These are phyloP conservation scores for Boletus tomentosulus DNA, from an alignment of 768 basidiomycete genomes.

Conservation along the genomic window DNA sequence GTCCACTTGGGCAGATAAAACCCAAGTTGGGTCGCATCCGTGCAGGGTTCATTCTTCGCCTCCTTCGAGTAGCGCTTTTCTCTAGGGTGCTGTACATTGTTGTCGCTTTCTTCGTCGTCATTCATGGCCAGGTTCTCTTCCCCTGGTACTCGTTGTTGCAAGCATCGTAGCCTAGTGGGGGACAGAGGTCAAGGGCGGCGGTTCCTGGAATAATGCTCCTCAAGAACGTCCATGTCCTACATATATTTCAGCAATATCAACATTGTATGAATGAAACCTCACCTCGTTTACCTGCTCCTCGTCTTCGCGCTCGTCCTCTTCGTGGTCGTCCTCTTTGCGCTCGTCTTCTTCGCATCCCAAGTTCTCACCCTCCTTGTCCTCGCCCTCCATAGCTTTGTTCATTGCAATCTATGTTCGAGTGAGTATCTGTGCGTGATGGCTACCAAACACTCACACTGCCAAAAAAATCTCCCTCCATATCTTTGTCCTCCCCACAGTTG, in stretches of 20 bases:
- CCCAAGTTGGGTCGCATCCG: neutral
- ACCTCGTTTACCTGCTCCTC: neutral
- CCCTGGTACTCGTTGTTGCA: neutral
- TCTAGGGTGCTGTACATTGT: neutral
- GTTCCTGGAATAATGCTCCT: neutral
- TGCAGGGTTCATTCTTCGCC: neutral
- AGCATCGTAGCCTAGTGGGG: neutral
- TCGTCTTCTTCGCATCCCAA: neutral
- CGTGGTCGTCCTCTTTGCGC: neutral
- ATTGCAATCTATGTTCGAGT: no score
- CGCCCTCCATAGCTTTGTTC: neutral
- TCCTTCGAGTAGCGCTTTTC: neutral
- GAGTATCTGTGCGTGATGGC: no score
- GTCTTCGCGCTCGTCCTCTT: neutral
- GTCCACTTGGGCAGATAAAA: slow-evolving; percentile 2
- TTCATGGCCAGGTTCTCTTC: neutral
- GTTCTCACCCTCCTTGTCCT: neutral
- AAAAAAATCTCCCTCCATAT: no score
- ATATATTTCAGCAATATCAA: neutral
- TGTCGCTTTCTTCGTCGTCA: neutral
- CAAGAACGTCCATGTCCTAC: neutral
- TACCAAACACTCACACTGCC: no score
- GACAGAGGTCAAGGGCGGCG: neutral
- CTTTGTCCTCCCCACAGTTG: no score
- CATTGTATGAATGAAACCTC: neutral